Evolutionary conservation across 345 rosid species (phyloP), one percentile per base, ranked within the genome.

Genomic region (Eucalyptus globulus): DNA sequence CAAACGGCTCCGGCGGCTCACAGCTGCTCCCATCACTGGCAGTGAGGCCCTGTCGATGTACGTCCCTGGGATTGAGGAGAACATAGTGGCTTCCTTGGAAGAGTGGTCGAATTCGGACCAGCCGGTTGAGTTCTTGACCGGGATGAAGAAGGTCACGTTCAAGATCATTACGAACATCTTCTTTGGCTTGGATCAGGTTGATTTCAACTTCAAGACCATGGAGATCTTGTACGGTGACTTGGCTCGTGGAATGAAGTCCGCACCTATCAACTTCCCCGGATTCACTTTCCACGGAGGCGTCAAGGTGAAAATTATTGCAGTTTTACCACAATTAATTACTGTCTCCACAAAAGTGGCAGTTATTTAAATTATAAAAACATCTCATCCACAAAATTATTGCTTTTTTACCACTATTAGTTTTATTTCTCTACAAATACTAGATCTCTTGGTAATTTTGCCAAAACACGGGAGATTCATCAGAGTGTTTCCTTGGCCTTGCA

Each of bases 211-310:
- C 10, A 88, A 47, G 8, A 22, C 83, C 2, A 49, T 92, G 45
- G 92, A 91, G 88, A 90, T 87, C 86, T 14, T 76, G 22, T 88
- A 91, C 43, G 83, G 54, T 6, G 80, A 88, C 12, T n/a, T 92
- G 19, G 62, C 40, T 54, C 27, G 31, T 14, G 93, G 94, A 21
- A 22, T 92, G 26, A 88, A 49, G 43, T 51, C 92, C 26, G 56
- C 86, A 9, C 90, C 92, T 12, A 90, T 93, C 87, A 92, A 93
- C 76, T 69, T 92, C 11, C 93, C 93, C 19, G 93, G 93, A 10
- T 93, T 92, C 86, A 89, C 92, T 31, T 92, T 86, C 87, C 85
- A 92, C 47, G 90, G 58, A 60, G 93, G 92, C 29, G 89, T 91
- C 87, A 89, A 92, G 91, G 94, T 92, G 88, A 27, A 69, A 4